These are phyloP conservation scores for Candida fluviatilis DNA, from an alignment of 805 yeast genomes.

Conservation along the genomic window DNA sequence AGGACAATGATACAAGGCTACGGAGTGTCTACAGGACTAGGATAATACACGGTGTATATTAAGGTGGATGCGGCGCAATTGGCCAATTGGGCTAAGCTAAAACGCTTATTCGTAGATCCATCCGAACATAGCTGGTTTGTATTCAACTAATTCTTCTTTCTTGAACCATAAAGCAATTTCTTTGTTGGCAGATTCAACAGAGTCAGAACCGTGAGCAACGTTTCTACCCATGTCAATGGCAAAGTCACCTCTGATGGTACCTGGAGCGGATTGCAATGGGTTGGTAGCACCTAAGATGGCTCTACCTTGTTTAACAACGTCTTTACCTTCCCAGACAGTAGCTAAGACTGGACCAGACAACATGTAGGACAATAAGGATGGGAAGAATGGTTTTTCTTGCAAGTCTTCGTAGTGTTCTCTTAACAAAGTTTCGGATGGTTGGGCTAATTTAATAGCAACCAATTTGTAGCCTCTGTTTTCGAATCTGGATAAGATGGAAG, in stretches of 20 bases:
- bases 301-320: conserved; percentile 98
- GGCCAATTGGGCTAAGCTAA: too few relatives aligned
- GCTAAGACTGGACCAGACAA: conserved; percentile 97
- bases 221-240: conserved; percentile 99
- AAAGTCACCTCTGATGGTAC: conserved; percentile 99
- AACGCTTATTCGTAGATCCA: conserved; percentile 98
- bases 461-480: conserved; percentile 97
- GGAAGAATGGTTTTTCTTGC: conserved; percentile 96
- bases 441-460: conserved; percentile 88
- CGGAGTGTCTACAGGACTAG: too few relatives aligned
- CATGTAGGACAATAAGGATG: conserved; percentile 94
- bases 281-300: conserved; percentile 97
- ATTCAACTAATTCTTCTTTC: conserved; percentile 90
- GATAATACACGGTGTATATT: too few relatives aligned
- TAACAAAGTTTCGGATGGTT: conserved; percentile 82
- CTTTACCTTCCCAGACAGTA: conserved; percentile 99
- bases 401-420: conserved; percentile 95
- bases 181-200: conserved; percentile 95
- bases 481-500: conserved; percentile 87
- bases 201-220: conserved; percentile 99
- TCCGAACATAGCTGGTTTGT: conserved; percentile 77
- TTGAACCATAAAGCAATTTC: conserved; percentile 98
- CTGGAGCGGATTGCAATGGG: conserved; percentile 96
- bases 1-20: too few relatives aligned
- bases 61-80: too few relatives aligned